Conservation (phyloP, 2,329 filamentous ascomycete species). For the Colletotrichum eleusines region DNA sequence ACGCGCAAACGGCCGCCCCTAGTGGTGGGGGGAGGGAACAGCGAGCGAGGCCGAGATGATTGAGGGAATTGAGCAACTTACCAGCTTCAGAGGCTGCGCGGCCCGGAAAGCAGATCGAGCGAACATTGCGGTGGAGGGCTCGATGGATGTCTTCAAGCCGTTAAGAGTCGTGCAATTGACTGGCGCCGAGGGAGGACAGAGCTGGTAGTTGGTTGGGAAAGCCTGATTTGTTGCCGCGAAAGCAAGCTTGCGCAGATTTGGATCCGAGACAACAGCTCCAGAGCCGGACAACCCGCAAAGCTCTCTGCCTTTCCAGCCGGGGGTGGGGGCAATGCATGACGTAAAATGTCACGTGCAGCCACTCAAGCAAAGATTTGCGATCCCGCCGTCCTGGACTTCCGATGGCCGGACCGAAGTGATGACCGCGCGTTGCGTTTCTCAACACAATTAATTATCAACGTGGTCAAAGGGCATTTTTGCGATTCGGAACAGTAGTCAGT, state of each 20-base stretch:
- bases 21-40: background rate
- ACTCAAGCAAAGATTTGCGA: background rate
- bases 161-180: conserved; percentile 29
- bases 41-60: background rate
- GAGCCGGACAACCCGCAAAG: conserved; percentile 14
- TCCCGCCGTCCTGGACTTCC: background rate
- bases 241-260: conserved; percentile 25
- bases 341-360: conserved; percentile 40
- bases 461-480: background rate
- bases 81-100: conserved; percentile 74
- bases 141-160: conserved; percentile 46
- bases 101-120: conserved; percentile 73
- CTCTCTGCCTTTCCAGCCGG: background rate
- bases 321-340: conserved; percentile 27
- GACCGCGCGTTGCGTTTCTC: conserved; percentile 13
- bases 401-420: conserved; percentile 6
- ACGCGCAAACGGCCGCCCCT: background rate
- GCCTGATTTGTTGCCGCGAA: conserved; percentile 16
- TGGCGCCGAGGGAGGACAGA: conserved; percentile 9
- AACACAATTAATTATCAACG: conserved; percentile 11
- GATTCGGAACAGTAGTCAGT: background rate
- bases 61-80: conserved; percentile 53
- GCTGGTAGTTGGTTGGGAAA: conserved; percentile 16
- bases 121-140: conserved; percentile 65
- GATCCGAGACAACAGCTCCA: conserved; percentile 33